Conservation (phyloP, 495 filamentous ascomycete genomes). For the Wilcoxina mikolae region DNA sequence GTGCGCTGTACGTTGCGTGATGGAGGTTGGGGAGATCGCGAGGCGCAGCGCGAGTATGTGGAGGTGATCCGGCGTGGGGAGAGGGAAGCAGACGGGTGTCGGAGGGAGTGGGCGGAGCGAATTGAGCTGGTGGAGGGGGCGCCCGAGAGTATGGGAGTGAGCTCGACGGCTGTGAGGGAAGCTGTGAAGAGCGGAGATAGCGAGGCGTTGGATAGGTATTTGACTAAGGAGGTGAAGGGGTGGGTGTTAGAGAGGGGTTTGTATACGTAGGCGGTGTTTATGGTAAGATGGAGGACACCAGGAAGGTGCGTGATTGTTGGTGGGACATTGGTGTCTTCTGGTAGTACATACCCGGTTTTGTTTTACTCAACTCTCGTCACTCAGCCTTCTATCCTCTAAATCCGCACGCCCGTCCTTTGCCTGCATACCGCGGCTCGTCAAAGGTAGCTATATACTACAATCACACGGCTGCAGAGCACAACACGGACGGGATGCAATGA, state of each 20-base stretch:
- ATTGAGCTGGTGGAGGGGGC: slow-evolving; percentile 53
- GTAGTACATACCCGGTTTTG: too few relatives aligned
- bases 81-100: slow-evolving; percentile 32
- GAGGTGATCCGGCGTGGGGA: slow-evolving; percentile 37
- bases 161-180: slow-evolving; percentile 65
- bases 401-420: too few relatives aligned
- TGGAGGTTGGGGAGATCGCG: slow-evolving; percentile 48
- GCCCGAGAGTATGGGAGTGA: slow-evolving; percentile 36
- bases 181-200: slow-evolving; percentile 41
- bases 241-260: slow-evolving; percentile 43
- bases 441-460: too few relatives aligned
- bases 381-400: too few relatives aligned
- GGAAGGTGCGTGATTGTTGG: too few relatives aligned
- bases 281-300: too few relatives aligned
- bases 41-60: slow-evolving; percentile 48
- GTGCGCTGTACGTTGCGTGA: slow-evolving; percentile 60
- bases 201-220: slow-evolving; percentile 44
- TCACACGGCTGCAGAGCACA: too few relatives aligned
- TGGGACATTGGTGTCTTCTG: too few relatives aligned
- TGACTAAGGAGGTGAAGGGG: slow-evolving; percentile 45
- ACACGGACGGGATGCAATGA: too few relatives aligned
- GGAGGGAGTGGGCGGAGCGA: slow-evolving; percentile 50
- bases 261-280: slow-evolving; percentile 33
- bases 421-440: too few relatives aligned
- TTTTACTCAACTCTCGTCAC: too few relatives aligned